Evolutionary conservation across 805 yeast species (phyloP).

Genomic region (Saturnispora silvae): DNA sequence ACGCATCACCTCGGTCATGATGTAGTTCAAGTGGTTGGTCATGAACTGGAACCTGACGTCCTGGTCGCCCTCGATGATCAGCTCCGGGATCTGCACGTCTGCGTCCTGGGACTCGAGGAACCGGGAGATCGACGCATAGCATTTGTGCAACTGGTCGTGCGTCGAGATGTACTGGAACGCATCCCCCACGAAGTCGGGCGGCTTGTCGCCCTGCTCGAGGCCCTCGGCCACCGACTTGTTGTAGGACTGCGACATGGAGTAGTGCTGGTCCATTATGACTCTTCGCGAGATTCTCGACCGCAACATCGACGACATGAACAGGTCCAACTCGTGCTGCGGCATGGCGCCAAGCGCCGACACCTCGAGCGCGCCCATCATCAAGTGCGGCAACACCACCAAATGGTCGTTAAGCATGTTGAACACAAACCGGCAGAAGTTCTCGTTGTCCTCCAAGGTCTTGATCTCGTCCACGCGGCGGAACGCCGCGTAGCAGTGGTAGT

Average conservation of each 20-base stretch:
- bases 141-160: slow-evolving; percentile 47
- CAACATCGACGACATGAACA: slow-evolving; percentile 63
- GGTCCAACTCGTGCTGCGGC: slow-evolving; percentile 57
- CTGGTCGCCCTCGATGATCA: slow-evolving; percentile 71
- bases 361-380: slow-evolving; percentile 89
- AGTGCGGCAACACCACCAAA: slow-evolving; percentile 70
- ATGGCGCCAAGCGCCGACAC: slow-evolving; percentile 49
- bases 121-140: slow-evolving; percentile 39
- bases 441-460: slow-evolving; percentile 63
- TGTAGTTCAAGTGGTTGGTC: slow-evolving; percentile 75
- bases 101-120: slow-evolving; percentile 47
- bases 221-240: slow-evolving; percentile 19
- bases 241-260: slow-evolving; percentile 63
- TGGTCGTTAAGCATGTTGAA: slow-evolving; percentile 66
- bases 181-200: slow-evolving; percentile 58
- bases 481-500: slow-evolving; percentile 77
- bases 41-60: slow-evolving; percentile 70
- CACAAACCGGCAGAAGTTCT: slow-evolving; percentile 54
- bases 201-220: slow-evolving; percentile 37
- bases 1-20: slow-evolving; percentile 79
- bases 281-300: slow-evolving; percentile 84
- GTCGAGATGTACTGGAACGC: slow-evolving; percentile 76
- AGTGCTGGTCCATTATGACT: slow-evolving; percentile 84
- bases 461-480: slow-evolving; percentile 67
- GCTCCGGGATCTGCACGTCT: slow-evolving; percentile 54